Percentiles rank a stretch among this genome's conserved stretches.
These are phyloP conservation scores for Hydnomerulius pinastri DNA, from an alignment of 768 basidiomycete species.

Conservation along the genomic window DNA sequence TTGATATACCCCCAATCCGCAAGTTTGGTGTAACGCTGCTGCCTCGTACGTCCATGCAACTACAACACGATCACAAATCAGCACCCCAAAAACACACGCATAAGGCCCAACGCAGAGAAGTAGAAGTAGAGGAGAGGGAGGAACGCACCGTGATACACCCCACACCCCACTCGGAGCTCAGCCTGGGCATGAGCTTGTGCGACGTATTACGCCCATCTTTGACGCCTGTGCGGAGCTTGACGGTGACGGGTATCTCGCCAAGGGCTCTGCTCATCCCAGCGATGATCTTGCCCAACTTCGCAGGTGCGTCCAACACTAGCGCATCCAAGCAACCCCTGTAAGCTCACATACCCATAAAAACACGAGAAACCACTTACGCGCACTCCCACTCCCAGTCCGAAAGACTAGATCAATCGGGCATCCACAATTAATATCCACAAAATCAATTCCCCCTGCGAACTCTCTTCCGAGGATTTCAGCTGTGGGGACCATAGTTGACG, in stretches of 20 bases:
- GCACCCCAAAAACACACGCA: no score
- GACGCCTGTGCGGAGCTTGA: slow-evolving; percentile 91
- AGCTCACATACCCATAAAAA: no score
- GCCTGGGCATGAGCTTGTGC: slow-evolving; percentile 88
- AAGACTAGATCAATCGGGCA: slow-evolving; percentile 98
- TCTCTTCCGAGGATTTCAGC: slow-evolving; percentile 81
- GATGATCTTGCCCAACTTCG: slow-evolving; percentile 82
- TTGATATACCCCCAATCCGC: slow-evolving; percentile 97
- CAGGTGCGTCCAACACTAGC: slow-evolving; percentile 84
- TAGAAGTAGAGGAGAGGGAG: not conserved
- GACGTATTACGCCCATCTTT: slow-evolving; percentile 84
- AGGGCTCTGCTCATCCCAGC: slow-evolving; percentile 90
- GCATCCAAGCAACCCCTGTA: no score
- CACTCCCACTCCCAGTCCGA: slow-evolving; percentile 86
- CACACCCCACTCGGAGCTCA: slow-evolving; percentile 53
- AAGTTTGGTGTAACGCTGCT: slow-evolving; percentile 89
- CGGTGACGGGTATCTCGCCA: slow-evolving; percentile 88
- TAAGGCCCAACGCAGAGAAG: not conserved
- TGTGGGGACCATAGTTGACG: slow-evolving; percentile 71
- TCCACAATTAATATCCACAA: slow-evolving; percentile 94
- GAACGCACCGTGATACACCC: slow-evolving; percentile 46
- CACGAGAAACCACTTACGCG: slow-evolving; percentile 54
- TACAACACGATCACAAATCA: slow-evolving; percentile 31
- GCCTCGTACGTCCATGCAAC: slow-evolving; percentile 95
- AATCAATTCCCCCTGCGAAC: slow-evolving; percentile 69